Evolutionary conservation across 305 asterid species (phyloP), one percentile per base, ranked within the genome.

Genomic region (Fraxinus albicans): DNA sequence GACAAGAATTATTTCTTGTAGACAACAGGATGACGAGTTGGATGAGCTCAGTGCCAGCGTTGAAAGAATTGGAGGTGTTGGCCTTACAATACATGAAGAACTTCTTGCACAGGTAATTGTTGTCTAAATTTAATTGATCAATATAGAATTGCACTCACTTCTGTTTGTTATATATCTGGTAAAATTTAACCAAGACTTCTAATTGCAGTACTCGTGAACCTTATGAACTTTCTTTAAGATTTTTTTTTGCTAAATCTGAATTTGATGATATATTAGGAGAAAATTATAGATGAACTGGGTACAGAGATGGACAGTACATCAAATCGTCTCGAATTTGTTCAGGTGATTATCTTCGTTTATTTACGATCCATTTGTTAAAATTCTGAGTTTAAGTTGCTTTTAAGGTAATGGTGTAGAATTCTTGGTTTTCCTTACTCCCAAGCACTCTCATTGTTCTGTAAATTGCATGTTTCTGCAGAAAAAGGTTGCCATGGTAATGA

Each of bases 21-120:
- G 98, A 95, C 98, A 92, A 83, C 99, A 96, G 84, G 98, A 96
- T 82, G 97, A 94, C 74, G 99, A 96, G 87, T 90, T 96, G 78
- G 99, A 94, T 80, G 98, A 91, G 88, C 92, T 96, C 82, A 93
- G 98, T 88, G 95, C 91, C 58, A 94, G 97, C 76, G 94, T 94
- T 58, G 94, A 91, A 86, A 91, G 98, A 90, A 92, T 96, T 81
- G 99, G 99, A 82, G 95, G 91, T 23, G 97, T 94, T 84, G 98
- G 99, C 85, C 98, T 94, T 77, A 96, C 99, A 2, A 93, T 96
- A 86, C 99, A 94, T 33, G 99, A 96, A 80, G 98, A 96, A 91
- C 97, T 96, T 81, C 94, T 89, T 83, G 92, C 95, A 44, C 99
- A 95, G 91, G 99, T 93, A 82, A 77, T 79, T 27, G 9, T 80